Conservation (phyloP, 2,329 filamentous ascomycete genomes). For the Colletotrichum karsti region DNA sequence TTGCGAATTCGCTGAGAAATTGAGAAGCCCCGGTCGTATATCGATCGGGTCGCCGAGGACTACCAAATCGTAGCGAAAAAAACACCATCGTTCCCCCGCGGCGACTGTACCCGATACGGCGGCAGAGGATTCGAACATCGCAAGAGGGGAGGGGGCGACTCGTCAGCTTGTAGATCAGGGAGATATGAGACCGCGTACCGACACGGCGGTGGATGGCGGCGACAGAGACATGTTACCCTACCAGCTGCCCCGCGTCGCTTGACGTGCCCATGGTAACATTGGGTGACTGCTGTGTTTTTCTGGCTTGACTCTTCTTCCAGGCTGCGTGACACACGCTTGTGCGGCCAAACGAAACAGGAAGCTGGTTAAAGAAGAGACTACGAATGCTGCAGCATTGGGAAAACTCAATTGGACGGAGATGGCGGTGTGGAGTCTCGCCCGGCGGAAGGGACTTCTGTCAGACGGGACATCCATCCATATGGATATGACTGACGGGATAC, state of each 20-base stretch:
- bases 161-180: constrained; percentile 26
- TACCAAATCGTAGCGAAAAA: no score
- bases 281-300: background rate
- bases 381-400: background rate
- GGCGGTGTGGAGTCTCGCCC: constrained; percentile 1
- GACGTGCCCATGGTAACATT: background rate
- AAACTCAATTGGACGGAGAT: constrained; percentile 13
- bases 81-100: background rate
- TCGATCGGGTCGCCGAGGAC: constrained; percentile 1
- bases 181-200: constrained; percentile 22
- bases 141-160: constrained; percentile 14
- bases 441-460: background rate
- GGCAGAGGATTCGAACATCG: constrained; percentile 14
- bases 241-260: background rate
- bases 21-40: background rate
- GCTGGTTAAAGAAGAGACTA: constrained; percentile 4
- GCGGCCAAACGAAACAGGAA: constrained; percentile 27
- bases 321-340: constrained; percentile 12
- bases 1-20: background rate
- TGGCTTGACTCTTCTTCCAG: background rate
- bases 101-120: constrained; percentile 20
- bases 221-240: background rate
- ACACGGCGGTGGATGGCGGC: background rate
- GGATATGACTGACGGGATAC: no score
- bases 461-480: no score